phyloP scores from a whole-genome alignment of 805 yeast genomes.

The Wickerhamiella shivajii region DNA sequence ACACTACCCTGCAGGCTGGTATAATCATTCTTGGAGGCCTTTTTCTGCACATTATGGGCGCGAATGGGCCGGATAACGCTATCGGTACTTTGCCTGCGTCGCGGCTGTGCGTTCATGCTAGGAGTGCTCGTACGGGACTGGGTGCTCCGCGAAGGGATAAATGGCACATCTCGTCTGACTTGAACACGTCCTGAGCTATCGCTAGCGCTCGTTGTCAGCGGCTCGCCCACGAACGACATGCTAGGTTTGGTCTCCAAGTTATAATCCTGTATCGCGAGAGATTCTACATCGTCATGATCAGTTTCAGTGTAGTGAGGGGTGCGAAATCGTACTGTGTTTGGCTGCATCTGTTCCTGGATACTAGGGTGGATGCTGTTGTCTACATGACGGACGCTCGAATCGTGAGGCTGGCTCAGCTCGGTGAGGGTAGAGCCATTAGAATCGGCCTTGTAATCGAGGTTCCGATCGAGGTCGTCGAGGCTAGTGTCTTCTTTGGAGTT shows the following conservation, averaged over 20 bases:
- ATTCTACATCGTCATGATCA: slow-evolving; percentile 2
- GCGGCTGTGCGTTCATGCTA: too few species aligned
- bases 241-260: slow-evolving; percentile 2
- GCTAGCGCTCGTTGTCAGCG: slow-evolving; percentile 5
- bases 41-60: background rate
- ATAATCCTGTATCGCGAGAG: slow-evolving; percentile 2
- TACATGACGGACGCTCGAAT: background rate
- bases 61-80: too few species aligned
- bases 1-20: background rate
- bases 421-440: slow-evolving; percentile 11
- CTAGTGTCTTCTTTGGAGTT: slow-evolving; percentile 5
- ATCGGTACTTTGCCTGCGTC: too few species aligned
- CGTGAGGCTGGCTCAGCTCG: background rate
- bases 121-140: too few species aligned
- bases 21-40: background rate
- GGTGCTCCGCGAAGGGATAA: too few species aligned
- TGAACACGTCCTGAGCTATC: background rate
- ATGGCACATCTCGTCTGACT: background rate
- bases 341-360: background rate
- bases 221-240: slow-evolving; percentile 5
- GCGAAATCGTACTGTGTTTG: background rate
- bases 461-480: slow-evolving; percentile 10
- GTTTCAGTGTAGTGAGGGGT: background rate
- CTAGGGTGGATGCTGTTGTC: background rate
- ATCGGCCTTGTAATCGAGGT: slow-evolving; percentile 4